Percentiles rank a stretch among this genome's conserved stretches.
These are phyloP conservation scores for Cylindrotheca closterium DNA, from an alignment of 108 stramenopile species.

Conservation along the genomic window DNA sequence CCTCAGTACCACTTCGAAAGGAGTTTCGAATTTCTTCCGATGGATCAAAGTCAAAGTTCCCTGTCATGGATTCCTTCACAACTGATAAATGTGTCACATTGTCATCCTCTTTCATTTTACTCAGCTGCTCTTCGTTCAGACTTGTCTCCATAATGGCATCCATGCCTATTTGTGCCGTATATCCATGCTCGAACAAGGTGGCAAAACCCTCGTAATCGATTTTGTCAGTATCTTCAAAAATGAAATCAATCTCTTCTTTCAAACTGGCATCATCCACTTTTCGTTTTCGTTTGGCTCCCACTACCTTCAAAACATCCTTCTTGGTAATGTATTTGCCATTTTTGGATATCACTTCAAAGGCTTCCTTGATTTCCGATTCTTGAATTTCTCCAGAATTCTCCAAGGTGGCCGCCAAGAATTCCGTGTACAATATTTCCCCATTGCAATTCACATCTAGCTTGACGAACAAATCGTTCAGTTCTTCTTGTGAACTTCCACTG, in stretches of 20 bases:
- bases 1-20: no score
- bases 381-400: constrained; percentile 53
- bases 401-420: constrained; percentile 72
- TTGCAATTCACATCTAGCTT: constrained; percentile 56
- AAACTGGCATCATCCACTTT: constrained; percentile 6
- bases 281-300: constrained; percentile 17
- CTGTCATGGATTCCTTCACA: constrained; percentile 3
- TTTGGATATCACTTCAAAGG: constrained; percentile 82
- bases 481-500: constrained; percentile 41
- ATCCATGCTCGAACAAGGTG: constrained; percentile 35
- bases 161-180: constrained; percentile 16
- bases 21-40: no score
- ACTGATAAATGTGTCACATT: constrained; percentile 9
- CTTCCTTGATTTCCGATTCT: constrained; percentile 65
- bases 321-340: constrained; percentile 42
- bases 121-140: constrained; percentile 33
- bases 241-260: constrained; percentile 13
- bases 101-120: constrained; percentile 24
- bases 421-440: constrained; percentile 63
- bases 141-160: constrained; percentile 33
- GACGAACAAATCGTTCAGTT: constrained; percentile 52
- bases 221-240: constrained; percentile 23
- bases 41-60: no score
- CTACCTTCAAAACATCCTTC: constrained; percentile 23
- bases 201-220: constrained; percentile 33